Evolutionary conservation across 148 eudicot genomes (phyloP), one percentile per base, ranked within the genome.

Genomic region (Rhododendron henanense): DNA sequence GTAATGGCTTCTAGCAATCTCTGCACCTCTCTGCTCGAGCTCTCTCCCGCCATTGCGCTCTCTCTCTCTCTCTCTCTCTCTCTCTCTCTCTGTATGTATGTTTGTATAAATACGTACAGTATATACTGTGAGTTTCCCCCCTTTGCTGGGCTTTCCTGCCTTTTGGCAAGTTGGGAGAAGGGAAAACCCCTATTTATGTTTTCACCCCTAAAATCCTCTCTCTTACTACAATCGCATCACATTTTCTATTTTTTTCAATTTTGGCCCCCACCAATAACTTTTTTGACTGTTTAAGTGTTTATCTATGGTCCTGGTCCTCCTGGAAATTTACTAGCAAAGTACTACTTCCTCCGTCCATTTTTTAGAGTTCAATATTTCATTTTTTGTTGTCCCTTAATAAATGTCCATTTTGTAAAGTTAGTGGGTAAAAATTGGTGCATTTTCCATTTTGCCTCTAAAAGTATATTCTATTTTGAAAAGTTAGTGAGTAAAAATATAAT

Each of bases 1-100:
- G 90, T 92, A 79, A 96, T 94, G 87, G 92, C 90, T 67, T 89
- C 92, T 47, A 96, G 84, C 71, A 96, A 90, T 88, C 85, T 89
- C 86, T 89, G 91, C 45, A 96, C 73, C 19, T 94, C 92, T 75
- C 84, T 85, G 39, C 74, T 81, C 63, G 88, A 71, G 81, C 88
- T 93, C 87, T 91, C 83, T 78, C 84, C 83, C 85, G 21, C 57
- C 73, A 79, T 65, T 63, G 74, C 84, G 10, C 37, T 57, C 77
- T 41, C 59, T 59, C 63, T 23, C 44, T 71, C 65, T 83, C 84
- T 83, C 79, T 78, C 44, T 47, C 59, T 50, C 63, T 48, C 41
- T 81, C 83, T 83, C 75, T 78, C 44, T 13, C 37, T 37, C 16
- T 87, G 35, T 33, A 33, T 33, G 35, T 33, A 33, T 33, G 1